Evolutionary conservation across 495 filamentous ascomycete genomes (phyloP).

Genomic region (Lasiosphaeris hirsuta): DNA sequence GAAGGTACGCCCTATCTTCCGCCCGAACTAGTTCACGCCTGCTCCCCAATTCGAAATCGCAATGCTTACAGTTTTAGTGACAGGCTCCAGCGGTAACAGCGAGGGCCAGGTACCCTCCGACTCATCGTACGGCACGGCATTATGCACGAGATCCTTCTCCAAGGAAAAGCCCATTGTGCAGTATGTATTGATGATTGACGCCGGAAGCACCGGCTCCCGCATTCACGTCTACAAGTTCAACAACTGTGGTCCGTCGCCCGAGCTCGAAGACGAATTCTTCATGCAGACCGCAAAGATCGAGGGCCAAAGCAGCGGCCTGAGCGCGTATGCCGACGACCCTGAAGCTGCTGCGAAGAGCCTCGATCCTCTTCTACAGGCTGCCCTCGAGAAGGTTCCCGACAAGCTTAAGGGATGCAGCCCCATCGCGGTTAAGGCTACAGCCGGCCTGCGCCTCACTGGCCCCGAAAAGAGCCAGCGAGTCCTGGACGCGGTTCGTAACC

Average conservation of each 20-base stretch:
- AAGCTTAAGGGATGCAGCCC: slow-evolving; percentile 84
- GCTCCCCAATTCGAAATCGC: too few species aligned
- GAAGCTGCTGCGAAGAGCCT: slow-evolving; percentile 85
- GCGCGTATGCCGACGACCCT: slow-evolving; percentile 78
- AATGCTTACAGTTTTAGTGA: background rate
- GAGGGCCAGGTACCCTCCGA: slow-evolving; percentile 55
- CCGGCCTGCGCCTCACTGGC: slow-evolving; percentile 82
- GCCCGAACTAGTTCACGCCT: background rate
- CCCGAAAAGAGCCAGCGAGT: slow-evolving; percentile 79
- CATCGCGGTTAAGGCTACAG: slow-evolving; percentile 93
- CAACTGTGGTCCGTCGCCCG: slow-evolving; percentile 94
- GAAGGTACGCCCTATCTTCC: slow-evolving; percentile 31
- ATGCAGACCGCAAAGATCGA: slow-evolving; percentile 76
- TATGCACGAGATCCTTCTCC: slow-evolving; percentile 78
- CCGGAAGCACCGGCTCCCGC: slow-evolving; percentile 93
- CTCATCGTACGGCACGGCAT: slow-evolving; percentile 58
- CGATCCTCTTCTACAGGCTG: slow-evolving; percentile 81
- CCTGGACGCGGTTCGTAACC: slow-evolving; percentile 74
- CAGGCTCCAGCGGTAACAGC: background rate
- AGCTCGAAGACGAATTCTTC: slow-evolving; percentile 85
- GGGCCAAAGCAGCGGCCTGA: slow-evolving; percentile 74
- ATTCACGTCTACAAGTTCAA: slow-evolving; percentile 99
- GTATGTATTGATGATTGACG: slow-evolving; percentile 98
- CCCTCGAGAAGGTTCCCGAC: slow-evolving; percentile 77
- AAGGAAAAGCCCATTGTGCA: slow-evolving; percentile 89